Evolutionary conservation across 192 early-diverging fungal species (phyloP).

Genomic region (Backusella australiensis): DNA sequence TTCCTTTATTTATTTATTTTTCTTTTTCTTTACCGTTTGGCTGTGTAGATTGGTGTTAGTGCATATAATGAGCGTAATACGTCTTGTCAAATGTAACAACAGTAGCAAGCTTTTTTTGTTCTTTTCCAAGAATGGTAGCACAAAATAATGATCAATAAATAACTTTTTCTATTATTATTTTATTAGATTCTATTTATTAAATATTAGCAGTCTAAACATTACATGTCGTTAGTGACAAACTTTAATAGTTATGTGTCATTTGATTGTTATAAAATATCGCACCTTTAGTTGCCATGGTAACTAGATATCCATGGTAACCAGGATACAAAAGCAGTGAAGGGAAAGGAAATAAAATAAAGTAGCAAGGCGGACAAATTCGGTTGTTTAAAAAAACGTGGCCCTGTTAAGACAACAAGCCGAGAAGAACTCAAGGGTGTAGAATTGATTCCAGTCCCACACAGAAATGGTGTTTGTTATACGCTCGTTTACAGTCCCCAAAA

Average conservation of each 20-base stretch:
- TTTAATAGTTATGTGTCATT: neutral
- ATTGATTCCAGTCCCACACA: neutral
- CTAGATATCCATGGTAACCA: neutral
- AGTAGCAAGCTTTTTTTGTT: neutral
- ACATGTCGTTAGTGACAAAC: neutral
- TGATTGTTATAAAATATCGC: neutral
- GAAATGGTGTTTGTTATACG: neutral
- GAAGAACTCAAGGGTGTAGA: neutral
- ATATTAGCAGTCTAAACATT: neutral
- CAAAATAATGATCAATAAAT: slow-evolving; percentile 4
- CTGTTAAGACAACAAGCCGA: slow-evolving; percentile 1
- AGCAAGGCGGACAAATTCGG: neutral
- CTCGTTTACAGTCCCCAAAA: slow-evolving; percentile 3
- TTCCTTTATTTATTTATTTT: too few relatives aligned
- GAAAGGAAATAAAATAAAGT: neutral
- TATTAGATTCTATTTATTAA: neutral
- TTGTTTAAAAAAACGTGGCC: slow-evolving; percentile 1
- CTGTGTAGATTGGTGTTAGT: neutral
- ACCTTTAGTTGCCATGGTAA: neutral
- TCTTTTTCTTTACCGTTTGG: neutral
- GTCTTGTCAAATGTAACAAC: neutral
- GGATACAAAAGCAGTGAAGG: neutral
- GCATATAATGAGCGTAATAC: neutral
- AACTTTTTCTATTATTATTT: slow-evolving; percentile 2
- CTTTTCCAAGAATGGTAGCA: neutral